Base-by-base conservation (phyloP, 2,329 filamentous ascomycete species). In the Rasamsonia emersonii region DNA sequence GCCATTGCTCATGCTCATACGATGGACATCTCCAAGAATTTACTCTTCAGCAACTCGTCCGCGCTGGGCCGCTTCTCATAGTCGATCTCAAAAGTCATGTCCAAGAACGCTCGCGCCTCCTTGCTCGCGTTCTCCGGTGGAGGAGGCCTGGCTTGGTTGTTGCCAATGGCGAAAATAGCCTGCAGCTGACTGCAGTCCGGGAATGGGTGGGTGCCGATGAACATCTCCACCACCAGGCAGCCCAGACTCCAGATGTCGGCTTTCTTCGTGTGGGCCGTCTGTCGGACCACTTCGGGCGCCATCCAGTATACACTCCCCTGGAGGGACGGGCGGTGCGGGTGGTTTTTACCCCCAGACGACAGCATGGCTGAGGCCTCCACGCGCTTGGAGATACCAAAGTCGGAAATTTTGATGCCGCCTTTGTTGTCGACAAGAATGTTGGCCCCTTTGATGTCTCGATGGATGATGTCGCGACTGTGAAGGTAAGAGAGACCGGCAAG, bases 271-370 rank as follows among this genome's bases (percentile, higher is more conserved):
- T 98, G 95, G 4, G 86, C 88, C 3, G 89, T 96, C 62, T 96
- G 91, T 51, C 91, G 91, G 41, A 98, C 91, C 13, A 98, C 91
- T 65, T 98, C 91, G 6, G 91, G 91, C 1, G 91, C 91, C 91
- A 98, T 98, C 91, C 91, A 98, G 65, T 95, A 98, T 32, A 98
- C 91, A 16, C 86, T 95, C 9, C 91, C 91, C 59, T 98, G 91
- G 3, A 98, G 74, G 2, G 89, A 96, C 8, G 77, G 71, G 5
- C 69, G 68, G 43, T 74, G 67, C 26, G 68, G 58, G 41, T 68
- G 61, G 17, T 53, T 52, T 14, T 45, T 54, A 11, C 53, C 55
- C 40, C 50, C 54, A 29, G 59, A 52, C 19, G 55, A 57, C 28
- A 93, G 75, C 26, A 95, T 75, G 38, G 88, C 91, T 36, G 85